Evolutionary conservation across 1,284 basidiomycete genomes (phyloP).

Genomic region (Pisolithus thermaeus): DNA sequence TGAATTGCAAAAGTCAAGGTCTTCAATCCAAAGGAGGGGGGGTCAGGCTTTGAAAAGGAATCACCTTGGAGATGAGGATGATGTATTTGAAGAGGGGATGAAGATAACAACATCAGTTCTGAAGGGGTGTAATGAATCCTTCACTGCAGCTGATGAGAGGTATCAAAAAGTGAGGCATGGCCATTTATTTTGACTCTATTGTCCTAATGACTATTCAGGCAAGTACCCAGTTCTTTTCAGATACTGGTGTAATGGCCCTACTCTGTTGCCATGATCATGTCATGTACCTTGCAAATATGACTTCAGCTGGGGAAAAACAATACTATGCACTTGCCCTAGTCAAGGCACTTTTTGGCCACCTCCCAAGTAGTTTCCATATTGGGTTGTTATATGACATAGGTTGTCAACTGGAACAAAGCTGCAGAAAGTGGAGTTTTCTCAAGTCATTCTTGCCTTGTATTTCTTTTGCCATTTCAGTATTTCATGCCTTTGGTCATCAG

Average conservation of each 20-base stretch:
- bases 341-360: constrained; percentile 13
- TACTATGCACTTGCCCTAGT: constrained; percentile 14
- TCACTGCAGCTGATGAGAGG: constrained; percentile 18
- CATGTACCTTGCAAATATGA: constrained; percentile 18
- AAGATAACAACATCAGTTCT: constrained; percentile 1
- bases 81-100: constrained; percentile 5
- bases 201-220: constrained; percentile 4
- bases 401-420: constrained; percentile 14
- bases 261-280: constrained; percentile 20
- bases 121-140: constrained; percentile 3
- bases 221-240: constrained; percentile 13
- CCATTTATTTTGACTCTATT: no score
- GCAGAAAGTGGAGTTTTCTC: constrained; percentile 1
- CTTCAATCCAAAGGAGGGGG: no score
- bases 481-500: constrained; percentile 22
- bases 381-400: constrained; percentile 16
- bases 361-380: constrained; percentile 10
- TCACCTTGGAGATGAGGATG: constrained; percentile 1
- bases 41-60: no score
- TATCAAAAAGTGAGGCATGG: constrained; percentile 1
- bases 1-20: background rate
- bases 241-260: constrained; percentile 18
- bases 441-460: constrained; percentile 6
- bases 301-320: constrained; percentile 18
- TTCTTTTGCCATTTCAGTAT: constrained; percentile 13